phyloP scores from a whole-genome alignment of 805 yeast species.

The Candida hispaniensis region DNA sequence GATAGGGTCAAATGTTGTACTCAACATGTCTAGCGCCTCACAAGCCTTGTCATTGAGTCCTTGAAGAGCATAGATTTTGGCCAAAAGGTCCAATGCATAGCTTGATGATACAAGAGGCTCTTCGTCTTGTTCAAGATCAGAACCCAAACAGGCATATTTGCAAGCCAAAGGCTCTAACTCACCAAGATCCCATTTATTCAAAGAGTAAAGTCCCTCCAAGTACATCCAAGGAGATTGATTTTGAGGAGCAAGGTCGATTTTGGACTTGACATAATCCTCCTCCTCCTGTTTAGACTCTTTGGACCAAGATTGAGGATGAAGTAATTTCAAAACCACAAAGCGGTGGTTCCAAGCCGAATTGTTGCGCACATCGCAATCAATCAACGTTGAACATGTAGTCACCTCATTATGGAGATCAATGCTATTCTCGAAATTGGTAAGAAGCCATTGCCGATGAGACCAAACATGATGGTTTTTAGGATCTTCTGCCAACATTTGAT shows the following conservation, averaged over 20 bases:
- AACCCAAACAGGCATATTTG: conserved; percentile 31
- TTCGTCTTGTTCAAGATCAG: conserved; percentile 19
- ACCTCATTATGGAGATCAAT: conserved; percentile 35
- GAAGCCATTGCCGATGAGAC: conserved; percentile 84
- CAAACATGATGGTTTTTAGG: conserved; percentile 92
- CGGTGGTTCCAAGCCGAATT: conserved; percentile 93
- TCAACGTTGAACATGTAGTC: conserved; percentile 37
- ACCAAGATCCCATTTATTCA: conserved; percentile 25
- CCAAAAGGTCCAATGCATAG: conserved; percentile 54
- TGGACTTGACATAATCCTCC: conserved; percentile 38
- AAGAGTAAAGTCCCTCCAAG: conserved; percentile 45
- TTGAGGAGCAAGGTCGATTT: conserved; percentile 56
- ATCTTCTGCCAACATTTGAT: conserved; percentile 64
- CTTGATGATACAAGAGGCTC: conserved; percentile 36
- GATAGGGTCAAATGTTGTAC: conserved; percentile 45
- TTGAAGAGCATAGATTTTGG: conserved; percentile 36
- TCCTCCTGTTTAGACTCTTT: conserved; percentile 33
- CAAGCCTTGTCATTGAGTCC: conserved; percentile 31
- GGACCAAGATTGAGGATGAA: conserved; percentile 14
- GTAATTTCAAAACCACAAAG: conserved; percentile 39
- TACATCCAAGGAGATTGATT: conserved; percentile 86
- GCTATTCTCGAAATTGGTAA: conserved; percentile 28
- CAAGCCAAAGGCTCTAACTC: conserved; percentile 39
- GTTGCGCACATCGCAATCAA: conserved; percentile 62
- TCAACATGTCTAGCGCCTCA: conserved; percentile 42